These are phyloP conservation scores for Drechslera avenae DNA, from an alignment of 2,329 filamentous ascomycete species.

Conservation along the genomic window DNA sequence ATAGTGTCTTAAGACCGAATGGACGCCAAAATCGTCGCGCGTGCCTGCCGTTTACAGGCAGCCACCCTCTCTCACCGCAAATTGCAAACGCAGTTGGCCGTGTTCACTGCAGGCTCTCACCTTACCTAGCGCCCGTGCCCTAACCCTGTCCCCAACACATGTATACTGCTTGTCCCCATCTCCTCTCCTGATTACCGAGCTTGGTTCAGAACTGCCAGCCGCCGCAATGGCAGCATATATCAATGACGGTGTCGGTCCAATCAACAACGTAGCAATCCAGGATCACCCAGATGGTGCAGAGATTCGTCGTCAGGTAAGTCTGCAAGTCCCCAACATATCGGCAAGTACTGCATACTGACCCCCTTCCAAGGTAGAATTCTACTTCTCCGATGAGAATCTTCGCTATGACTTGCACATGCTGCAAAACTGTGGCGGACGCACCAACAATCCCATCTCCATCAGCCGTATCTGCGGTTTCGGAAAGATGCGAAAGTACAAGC, in stretches of 20 bases:
- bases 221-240: constrained; percentile 5
- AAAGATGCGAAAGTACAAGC: constrained; percentile 55
- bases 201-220: not conserved
- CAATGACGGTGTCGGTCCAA: not conserved
- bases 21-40: not conserved
- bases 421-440: constrained; percentile 46
- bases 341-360: constrained; percentile 4
- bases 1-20: not conserved
- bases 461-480: constrained; percentile 52
- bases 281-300: constrained; percentile 36
- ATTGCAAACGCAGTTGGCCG: not conserved
- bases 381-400: constrained; percentile 58
- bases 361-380: constrained; percentile 54
- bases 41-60: not conserved
- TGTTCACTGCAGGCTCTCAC: not conserved
- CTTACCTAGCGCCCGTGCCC: not conserved
- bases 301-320: constrained; percentile 39
- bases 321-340: not conserved
- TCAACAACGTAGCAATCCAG: not conserved
- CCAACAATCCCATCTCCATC: constrained; percentile 52
- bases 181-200: not conserved
- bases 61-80: constrained; percentile 10
- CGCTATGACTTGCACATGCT: constrained; percentile 51
- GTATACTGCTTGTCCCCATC: not conserved
- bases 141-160: not conserved